Base-by-base conservation (phyloP, 768 basidiomycete genomes). In the Saitozyma sp. region DNA sequence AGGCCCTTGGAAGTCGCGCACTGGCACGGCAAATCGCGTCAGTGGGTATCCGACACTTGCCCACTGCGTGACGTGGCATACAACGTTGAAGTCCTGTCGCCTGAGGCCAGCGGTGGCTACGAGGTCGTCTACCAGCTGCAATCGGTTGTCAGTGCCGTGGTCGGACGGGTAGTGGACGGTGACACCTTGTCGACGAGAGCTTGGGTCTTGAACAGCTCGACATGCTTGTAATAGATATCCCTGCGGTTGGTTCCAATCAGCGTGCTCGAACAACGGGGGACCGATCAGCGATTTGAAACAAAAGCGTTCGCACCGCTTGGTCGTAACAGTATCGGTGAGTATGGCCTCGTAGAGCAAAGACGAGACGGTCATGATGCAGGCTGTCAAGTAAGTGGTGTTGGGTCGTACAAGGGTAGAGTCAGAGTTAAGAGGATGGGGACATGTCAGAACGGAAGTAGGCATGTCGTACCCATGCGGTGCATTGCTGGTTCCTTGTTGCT, bases 1-100 rank as follows among this genome's bases (percentile, higher is more conserved):
- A 97, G 85, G 0, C 95, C 95, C 79, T 97, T 97, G 0, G 90
- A 85, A 0, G 92, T 86, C 1, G 94, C 93, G 45, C 91, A 85
- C 92, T 96, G 64, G 39, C 42, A 51, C 48, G 59, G 50, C 41
- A n/a, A 10, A 16, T 49, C n/a, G 43, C 38, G 40, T 50, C 50
- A 14, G 20, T 0, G 38, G 42, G 5, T 2, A 51, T 45, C 43
- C 41, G 9, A 29, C 37, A 8, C 39, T 20, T 49, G 37, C 59
- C 3, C 13, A 37, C 45, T 43, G 9, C 62, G 17, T 38, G 41
- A 46, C 20, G 10, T 13, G 62, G 19, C n/a, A 42, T 45, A 92
- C 93, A 41, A 98, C 86, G 71, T 89, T 88, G 58, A 97, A 82
- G 69, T 91, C 89, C 8, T 86, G 84, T 50, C 95, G 83, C 55